Conservation (phyloP, 768 basidiomycete genomes). For the Mycena pura region DNA sequence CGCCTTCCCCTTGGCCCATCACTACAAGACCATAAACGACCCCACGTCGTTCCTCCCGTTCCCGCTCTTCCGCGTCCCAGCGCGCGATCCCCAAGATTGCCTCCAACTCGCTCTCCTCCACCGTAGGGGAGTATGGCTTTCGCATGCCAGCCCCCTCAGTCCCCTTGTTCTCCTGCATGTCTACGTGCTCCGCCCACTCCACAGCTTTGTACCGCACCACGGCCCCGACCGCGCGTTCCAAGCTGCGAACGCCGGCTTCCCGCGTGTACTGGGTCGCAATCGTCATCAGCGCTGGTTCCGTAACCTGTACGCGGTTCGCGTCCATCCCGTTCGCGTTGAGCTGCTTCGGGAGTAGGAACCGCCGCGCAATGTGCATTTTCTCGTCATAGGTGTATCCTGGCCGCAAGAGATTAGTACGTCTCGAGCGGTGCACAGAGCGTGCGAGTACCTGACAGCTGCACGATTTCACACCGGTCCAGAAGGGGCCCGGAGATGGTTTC, state of each 20-base stretch:
- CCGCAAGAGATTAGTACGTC: not conserved
- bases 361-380: constrained; percentile 87
- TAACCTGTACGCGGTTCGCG: constrained; percentile 64
- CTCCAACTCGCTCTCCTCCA: constrained; percentile 80
- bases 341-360: constrained; percentile 91
- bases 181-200: constrained; percentile 79
- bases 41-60: constrained; percentile 74
- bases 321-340: constrained; percentile 78
- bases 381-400: constrained; percentile 87
- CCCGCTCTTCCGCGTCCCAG: constrained; percentile 82
- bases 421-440: not conserved
- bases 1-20: constrained; percentile 88
- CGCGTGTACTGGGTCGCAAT: constrained; percentile 84
- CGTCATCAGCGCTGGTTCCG: constrained; percentile 71
- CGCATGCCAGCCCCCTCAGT: constrained; percentile 27
- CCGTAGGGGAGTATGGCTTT: constrained; percentile 60
- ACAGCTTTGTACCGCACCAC: constrained; percentile 95
- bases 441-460: constrained; percentile 76
- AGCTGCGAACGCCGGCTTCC: constrained; percentile 91
- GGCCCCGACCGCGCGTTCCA: constrained; percentile 86
- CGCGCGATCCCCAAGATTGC: constrained; percentile 80
- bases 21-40: constrained; percentile 88
- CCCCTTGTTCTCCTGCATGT: constrained; percentile 36
- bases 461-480: constrained; percentile 88
- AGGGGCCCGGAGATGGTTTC: constrained; percentile 90